Evolutionary conservation across 305 asterid species (phyloP), one percentile per base, ranked within the genome.

Genomic region (Galium porrigens): DNA sequence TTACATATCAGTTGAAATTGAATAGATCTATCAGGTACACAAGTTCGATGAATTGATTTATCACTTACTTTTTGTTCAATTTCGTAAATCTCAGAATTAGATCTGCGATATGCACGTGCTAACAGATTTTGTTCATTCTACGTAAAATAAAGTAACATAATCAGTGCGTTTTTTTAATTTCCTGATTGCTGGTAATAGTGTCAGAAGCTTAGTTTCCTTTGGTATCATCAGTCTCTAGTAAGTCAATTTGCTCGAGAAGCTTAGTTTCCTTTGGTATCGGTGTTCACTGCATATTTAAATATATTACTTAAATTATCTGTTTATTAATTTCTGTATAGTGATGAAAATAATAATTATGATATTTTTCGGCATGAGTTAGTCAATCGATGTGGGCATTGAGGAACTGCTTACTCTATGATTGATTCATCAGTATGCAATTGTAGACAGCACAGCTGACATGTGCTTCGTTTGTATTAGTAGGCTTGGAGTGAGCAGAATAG

Each of bases 401-500:
- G 10, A 32, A n/a, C 6, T 5, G 12, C 18, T 48, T 52, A 0
- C 56, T 18, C 12, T 3, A 51, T 54, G 46, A 34, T 37, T 27
- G n/a, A 32, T 61, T 63, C 12, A 49, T 58, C 36, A 53, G 37
- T 8, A 20, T 67, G 17, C 49, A 17, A 4, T 66, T 66, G 32
- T 18, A 29, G 53, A n/a, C 39, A 34, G 51, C 37, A 9, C 42
- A 5, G 53, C 48, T 72, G 68, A 63, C 36, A 33, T 17, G 39
- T 73, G 55, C 74, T 61, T 6, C 11, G 18, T 69, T 36, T 51
- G 61, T 66, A 68, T 30, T 52, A n/a, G 42, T 74, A 91, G 98
- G 96, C 98, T 27, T 91, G 98, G 98, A 77, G 72, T 52, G 96
- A 91, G 82, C 85, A 79, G 65, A 85, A 74, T 63, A 85, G 84